Evolutionary conservation across 768 basidiomycete species (phyloP).

Genomic region (Tricholoma sp.): DNA sequence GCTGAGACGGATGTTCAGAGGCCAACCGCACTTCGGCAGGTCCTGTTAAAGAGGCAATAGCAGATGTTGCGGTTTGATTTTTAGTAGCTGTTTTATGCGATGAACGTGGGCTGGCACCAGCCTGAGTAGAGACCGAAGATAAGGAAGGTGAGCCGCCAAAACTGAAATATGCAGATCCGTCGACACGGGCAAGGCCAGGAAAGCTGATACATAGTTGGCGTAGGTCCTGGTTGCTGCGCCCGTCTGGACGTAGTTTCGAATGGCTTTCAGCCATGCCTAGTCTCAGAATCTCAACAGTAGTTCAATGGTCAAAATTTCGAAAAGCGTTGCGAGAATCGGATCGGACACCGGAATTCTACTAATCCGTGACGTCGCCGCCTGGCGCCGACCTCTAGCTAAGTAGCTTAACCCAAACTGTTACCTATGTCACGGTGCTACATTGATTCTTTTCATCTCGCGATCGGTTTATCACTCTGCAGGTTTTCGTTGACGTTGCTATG

Average conservation of each 20-base stretch:
- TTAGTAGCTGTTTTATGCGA: not conserved
- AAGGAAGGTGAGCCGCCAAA: constrained; percentile 38
- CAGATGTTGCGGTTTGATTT: constrained; percentile 21
- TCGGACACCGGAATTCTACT: not conserved
- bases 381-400: too few relatives aligned
- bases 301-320: not conserved
- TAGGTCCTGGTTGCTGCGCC: constrained; percentile 27
- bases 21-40: constrained; percentile 73
- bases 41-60: constrained; percentile 71
- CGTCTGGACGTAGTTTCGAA: constrained; percentile 25
- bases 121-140: constrained; percentile 6
- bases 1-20: constrained; percentile 64
- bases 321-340: not conserved
- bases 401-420: too few relatives aligned
- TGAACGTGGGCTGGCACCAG: not conserved
- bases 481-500: too few relatives aligned
- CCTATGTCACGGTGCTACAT: too few relatives aligned
- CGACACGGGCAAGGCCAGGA: constrained; percentile 63
- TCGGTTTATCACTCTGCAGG: too few relatives aligned
- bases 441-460: too few relatives aligned
- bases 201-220: constrained; percentile 42
- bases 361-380: too few relatives aligned
- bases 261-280: not conserved
- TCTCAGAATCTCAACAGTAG: not conserved
- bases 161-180: constrained; percentile 71